phyloP scores from a whole-genome alignment of 148 eudicot genomes.

The Nepenthes gracilis region DNA sequence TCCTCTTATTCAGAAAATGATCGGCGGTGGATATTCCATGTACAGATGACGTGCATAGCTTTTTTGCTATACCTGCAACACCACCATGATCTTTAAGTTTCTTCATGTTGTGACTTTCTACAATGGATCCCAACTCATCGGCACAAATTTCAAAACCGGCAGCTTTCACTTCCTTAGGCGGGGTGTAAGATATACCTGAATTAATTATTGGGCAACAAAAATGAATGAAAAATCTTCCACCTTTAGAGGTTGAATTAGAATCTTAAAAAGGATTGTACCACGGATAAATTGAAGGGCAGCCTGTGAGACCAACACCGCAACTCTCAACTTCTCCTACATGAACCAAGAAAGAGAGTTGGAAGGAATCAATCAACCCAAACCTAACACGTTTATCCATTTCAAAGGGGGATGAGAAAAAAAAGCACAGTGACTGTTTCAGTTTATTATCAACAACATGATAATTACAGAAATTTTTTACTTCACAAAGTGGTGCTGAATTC shows the following conservation, averaged over 20 bases:
- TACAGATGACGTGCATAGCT: conserved; percentile 40
- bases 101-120: conserved; percentile 51
- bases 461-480: no score
- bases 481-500: no score
- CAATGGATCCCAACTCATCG: conserved; percentile 80
- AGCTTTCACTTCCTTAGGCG: conserved; percentile 61
- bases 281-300: conserved; percentile 83
- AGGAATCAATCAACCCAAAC: conserved; percentile 3
- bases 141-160: conserved; percentile 72
- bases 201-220: background rate
- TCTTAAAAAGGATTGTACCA: conserved; percentile 23
- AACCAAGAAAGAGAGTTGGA: background rate
- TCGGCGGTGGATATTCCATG: conserved; percentile 50
- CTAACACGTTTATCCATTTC: background rate
- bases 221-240: conserved; percentile 3
- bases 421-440: no score
- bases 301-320: conserved; percentile 79
- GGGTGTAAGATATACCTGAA: conserved; percentile 52
- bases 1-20: conserved; percentile 34
- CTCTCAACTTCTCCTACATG: conserved; percentile 68
- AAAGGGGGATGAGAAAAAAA: background rate
- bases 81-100: conserved; percentile 71
- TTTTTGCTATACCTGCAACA: conserved; percentile 50
- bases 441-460: no score
- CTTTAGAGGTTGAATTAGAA: background rate